Evolutionary conservation across 2,329 filamentous ascomycete species (phyloP).

Genomic region (Aspergillus spinulosporus): DNA sequence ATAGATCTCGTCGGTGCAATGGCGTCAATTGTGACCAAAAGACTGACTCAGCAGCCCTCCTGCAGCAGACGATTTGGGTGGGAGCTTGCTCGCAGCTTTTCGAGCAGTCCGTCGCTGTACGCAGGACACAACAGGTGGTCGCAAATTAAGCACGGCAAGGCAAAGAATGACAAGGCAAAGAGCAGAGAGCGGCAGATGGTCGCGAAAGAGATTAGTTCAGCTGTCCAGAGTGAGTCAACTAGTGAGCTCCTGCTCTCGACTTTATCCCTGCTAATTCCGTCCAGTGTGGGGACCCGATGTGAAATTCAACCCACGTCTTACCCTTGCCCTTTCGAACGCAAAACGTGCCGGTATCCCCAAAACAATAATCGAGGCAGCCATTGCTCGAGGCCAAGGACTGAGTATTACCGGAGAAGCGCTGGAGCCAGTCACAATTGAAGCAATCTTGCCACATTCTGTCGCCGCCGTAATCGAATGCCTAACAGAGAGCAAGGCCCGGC

Average conservation of each 20-base stretch:
- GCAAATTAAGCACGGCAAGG: constrained; percentile 94
- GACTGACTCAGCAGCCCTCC: constrained; percentile 20
- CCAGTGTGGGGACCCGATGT: constrained; percentile 74
- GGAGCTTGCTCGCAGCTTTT: constrained; percentile 48
- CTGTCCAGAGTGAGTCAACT: constrained; percentile 66
- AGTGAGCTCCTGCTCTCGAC: not conserved
- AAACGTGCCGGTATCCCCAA: constrained; percentile 89
- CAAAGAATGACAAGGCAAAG: constrained; percentile 74
- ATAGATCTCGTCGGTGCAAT: constrained; percentile 17
- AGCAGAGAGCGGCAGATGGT: constrained; percentile 68
- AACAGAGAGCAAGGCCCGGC: constrained; percentile 75
- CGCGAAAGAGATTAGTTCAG: constrained; percentile 70
- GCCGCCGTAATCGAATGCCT: constrained; percentile 82
- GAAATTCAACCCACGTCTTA: constrained; percentile 72
- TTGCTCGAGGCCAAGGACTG: constrained; percentile 84
- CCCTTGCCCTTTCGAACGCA: constrained; percentile 69
- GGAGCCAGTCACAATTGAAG: constrained; percentile 77
- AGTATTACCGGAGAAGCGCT: constrained; percentile 72
- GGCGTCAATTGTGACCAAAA: constrained; percentile 27
- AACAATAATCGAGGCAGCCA: constrained; percentile 75
- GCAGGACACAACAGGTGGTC: constrained; percentile 93
- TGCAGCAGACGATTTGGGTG: constrained; percentile 20
- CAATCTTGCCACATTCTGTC: constrained; percentile 70
- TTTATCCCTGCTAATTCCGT: constrained; percentile 14
- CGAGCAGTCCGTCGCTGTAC: constrained; percentile 45